Percentiles rank a stretch among this genome's conserved stretches.
phyloP scores from a whole-genome alignment of 2,329 filamentous ascomycete species.

The Cordyceps militaris region DNA sequence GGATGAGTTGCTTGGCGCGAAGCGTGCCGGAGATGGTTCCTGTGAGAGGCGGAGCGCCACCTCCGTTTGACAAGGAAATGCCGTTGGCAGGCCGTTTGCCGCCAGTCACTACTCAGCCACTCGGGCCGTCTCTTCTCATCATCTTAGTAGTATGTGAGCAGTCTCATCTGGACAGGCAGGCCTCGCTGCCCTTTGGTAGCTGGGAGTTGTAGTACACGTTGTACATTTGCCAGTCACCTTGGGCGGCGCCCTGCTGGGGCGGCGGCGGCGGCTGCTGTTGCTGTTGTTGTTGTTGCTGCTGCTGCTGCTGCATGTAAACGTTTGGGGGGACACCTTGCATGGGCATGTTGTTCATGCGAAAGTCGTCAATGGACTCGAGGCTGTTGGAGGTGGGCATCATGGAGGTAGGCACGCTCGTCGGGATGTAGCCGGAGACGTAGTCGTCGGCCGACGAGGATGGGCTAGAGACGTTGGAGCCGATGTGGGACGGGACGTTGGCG shows the following conservation, averaged over 20 bases:
- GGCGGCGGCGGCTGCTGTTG: constrained; percentile 17
- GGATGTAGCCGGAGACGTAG: constrained; percentile 39
- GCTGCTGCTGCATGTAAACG: constrained; percentile 14
- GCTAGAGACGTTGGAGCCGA: constrained; percentile 44
- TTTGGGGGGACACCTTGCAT: constrained; percentile 1
- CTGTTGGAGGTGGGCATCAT: constrained; percentile 31
- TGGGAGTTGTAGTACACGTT: constrained; percentile 25
- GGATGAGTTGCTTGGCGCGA: background rate
- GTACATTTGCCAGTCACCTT: constrained; percentile 26
- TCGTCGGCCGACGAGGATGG: constrained; percentile 46
- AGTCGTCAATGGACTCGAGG: constrained; percentile 23
- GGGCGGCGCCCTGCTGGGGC: background rate
- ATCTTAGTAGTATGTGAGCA: background rate
- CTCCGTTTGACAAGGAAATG: background rate
- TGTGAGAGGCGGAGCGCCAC: background rate
- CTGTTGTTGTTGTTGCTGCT: constrained; percentile 23
- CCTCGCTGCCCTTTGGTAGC: background rate
- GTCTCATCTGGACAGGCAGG: constrained; percentile 3
- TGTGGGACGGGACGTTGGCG: constrained; percentile 34
- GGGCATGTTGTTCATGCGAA: constrained; percentile 23
- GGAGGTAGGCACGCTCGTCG: constrained; percentile 40
- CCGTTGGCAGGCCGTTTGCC: background rate
- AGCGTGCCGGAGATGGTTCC: background rate
- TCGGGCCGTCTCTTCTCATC: background rate
- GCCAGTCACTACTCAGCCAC: background rate